A percentile compares a stretch with the other conserved stretches of the same genome.
These are phyloP conservation scores for Endothia cerciana DNA, from an alignment of 2,329 filamentous ascomycete species.

Conservation along the genomic window DNA sequence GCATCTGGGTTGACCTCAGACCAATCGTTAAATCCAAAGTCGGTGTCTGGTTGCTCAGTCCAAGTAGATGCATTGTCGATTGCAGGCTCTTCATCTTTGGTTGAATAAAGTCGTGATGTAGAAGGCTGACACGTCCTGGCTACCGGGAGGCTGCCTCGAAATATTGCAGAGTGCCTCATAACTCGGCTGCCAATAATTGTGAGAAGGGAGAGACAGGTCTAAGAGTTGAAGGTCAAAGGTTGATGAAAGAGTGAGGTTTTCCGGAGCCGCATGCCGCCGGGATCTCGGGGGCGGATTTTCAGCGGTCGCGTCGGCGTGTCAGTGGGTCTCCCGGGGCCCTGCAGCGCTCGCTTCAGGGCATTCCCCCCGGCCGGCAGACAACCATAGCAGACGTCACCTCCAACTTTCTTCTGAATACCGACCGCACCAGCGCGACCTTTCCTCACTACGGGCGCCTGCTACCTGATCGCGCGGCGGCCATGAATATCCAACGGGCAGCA, in stretches of 20 bases:
- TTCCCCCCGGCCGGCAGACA: constrained; percentile 11
- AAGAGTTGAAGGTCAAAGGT: not conserved
- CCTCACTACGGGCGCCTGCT: constrained; percentile 8
- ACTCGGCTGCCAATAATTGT: not conserved
- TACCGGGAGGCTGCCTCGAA: constrained; percentile 11
- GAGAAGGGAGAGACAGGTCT: not conserved
- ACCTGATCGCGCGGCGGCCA: constrained; percentile 29
- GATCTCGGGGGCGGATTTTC: not conserved
- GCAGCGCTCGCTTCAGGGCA: constrained; percentile 5
- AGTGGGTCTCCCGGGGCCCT: constrained; percentile 5
- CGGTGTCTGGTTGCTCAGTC: not conserved
- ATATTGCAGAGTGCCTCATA: constrained; percentile 14
- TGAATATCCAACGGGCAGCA: constrained; percentile 43
- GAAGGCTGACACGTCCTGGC: constrained; percentile 1
- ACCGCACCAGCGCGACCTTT: not conserved
- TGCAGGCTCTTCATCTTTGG: constrained; percentile 6
- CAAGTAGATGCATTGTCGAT: not conserved
- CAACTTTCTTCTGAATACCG: constrained; percentile 4
- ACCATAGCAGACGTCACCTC: constrained; percentile 23
- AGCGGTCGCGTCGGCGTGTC: constrained; percentile 11
- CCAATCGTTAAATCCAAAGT: constrained; percentile 10
- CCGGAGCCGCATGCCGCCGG: not conserved
- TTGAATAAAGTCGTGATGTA: constrained; percentile 13
- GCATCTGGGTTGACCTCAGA: constrained; percentile 42
- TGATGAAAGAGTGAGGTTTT: not conserved